These are phyloP conservation scores for Ascochyta koolunga DNA, from an alignment of 2,329 filamentous ascomycete species.

Conservation along the genomic window DNA sequence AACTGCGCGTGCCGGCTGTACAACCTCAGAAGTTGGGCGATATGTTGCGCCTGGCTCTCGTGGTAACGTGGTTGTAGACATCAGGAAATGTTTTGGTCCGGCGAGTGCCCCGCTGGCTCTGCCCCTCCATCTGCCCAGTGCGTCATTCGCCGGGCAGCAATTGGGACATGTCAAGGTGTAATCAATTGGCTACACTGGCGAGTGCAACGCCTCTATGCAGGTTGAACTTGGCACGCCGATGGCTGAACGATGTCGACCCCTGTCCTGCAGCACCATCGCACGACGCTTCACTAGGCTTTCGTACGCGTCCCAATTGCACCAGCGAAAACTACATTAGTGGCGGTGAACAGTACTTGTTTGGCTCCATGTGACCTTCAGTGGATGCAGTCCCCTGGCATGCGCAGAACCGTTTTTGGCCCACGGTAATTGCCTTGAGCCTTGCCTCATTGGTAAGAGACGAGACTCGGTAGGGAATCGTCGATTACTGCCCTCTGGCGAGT, in stretches of 20 bases:
- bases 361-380: constrained; percentile 26
- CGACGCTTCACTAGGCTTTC: constrained; percentile 26
- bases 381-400: constrained; percentile 24
- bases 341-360: constrained; percentile 29
- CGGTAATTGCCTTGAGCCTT: neutral
- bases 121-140: constrained; percentile 34
- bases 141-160: constrained; percentile 37
- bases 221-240: constrained; percentile 27
- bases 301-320: constrained; percentile 28
- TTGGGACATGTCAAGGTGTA: constrained; percentile 14
- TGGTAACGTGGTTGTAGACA: constrained; percentile 31
- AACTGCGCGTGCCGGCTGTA: constrained; percentile 19
- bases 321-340: constrained; percentile 24
- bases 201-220: constrained; percentile 32
- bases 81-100: constrained; percentile 36
- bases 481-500: neutral
- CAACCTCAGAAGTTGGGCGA: constrained; percentile 22
- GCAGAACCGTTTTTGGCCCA: constrained; percentile 10
- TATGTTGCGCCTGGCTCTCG: constrained; percentile 19
- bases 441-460: constrained; percentile 3
- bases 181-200: constrained; percentile 35
- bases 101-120: constrained; percentile 30
- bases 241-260: constrained; percentile 24
- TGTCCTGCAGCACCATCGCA: constrained; percentile 32
- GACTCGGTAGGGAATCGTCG: constrained; percentile 1